Evolutionary conservation across 2,329 filamentous ascomycete genomes (phyloP), one percentile per base, ranked within the genome.

Genomic region (Epichloe festucae): DNA sequence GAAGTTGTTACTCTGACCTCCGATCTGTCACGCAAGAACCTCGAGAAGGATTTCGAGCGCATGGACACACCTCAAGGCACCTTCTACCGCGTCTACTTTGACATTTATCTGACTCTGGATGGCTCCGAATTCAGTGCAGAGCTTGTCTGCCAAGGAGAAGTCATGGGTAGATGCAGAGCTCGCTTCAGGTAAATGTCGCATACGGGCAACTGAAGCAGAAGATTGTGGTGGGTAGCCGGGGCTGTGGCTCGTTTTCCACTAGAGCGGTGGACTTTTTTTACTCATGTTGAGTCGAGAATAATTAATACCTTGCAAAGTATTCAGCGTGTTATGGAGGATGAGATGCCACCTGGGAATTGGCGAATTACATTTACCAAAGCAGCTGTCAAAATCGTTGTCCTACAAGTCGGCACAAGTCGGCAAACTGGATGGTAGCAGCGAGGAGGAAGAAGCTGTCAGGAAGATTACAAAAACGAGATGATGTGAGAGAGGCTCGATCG

Each of bases 51-150:
- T 68, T 98, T 98, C 63, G 93, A 98, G 72, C 84, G 93, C 65
- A 97, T 97, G 93, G 93, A 97, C 67, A 97, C 93, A 1, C 90
- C 93, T 5, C 91, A 98, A 68, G 93, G 93, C 56, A 94, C 88
- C 3, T 95, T 95, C 69, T 95, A 95, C 75, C 84, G 89, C 57
- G 82, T 85, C 55, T 85, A 85, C 68, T 85, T 85, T 59, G 82
- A 85, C 60, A 85, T 85, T 58, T 94, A 95, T 69, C 81, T 98
- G 58, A 97, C 93, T 0, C 83, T 98, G 15, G 93, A 98, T 63
- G 93, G 93, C 21, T 95, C 88, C 49, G 93, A 98, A 68, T 97
- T 98, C 75, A 97, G 93, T 61, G 93, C 93, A 50, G 93, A 97
- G 73, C 75, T 98, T 40, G 91, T 97, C n/a, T 98, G 93, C 72